Evolutionary conservation across 1,284 basidiomycete genomes (phyloP).

Genomic region (Naganishia cerealis): DNA sequence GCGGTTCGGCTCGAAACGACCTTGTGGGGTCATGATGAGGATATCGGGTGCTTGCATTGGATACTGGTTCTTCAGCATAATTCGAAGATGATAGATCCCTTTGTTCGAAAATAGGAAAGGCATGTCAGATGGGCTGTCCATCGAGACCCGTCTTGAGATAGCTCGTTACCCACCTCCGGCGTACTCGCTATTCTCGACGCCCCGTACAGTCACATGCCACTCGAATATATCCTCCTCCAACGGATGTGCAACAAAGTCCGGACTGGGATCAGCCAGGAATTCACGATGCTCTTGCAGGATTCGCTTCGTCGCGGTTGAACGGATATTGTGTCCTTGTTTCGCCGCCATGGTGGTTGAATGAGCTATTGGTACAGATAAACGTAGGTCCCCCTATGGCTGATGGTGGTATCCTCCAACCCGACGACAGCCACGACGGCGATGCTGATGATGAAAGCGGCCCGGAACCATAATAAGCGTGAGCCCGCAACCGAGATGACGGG

Average conservation of each 20-base stretch:
- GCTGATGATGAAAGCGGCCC: too few species aligned
- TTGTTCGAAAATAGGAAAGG: neutral
- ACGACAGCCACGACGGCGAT: too few species aligned
- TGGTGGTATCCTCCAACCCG: too few species aligned
- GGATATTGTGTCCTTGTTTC: conserved; percentile 45
- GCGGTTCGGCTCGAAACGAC: conserved; percentile 89
- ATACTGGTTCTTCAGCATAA: conserved; percentile 86
- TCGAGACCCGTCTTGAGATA: neutral
- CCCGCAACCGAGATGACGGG: too few species aligned
- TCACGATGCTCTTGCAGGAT: conserved; percentile 95
- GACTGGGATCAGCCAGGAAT: conserved; percentile 68
- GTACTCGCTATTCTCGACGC: conserved; percentile 80
- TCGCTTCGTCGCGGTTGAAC: conserved; percentile 75
- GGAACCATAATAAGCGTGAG: too few species aligned
- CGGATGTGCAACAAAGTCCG: conserved; percentile 81
- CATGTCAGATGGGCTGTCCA: too few species aligned
- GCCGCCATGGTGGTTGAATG: conserved; percentile 23
- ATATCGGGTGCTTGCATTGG: conserved; percentile 92
- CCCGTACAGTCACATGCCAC: conserved; percentile 96
- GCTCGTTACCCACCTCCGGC: conserved; percentile 66
- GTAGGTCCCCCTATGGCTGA: too few species aligned
- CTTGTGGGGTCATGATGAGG: conserved; percentile 91
- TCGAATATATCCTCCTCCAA: conserved; percentile 71
- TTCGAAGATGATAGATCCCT: conserved; percentile 80
- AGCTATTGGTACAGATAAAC: neutral